Conservation (phyloP, 805 yeast genomes). For the Lipomyces sp. region DNA sequence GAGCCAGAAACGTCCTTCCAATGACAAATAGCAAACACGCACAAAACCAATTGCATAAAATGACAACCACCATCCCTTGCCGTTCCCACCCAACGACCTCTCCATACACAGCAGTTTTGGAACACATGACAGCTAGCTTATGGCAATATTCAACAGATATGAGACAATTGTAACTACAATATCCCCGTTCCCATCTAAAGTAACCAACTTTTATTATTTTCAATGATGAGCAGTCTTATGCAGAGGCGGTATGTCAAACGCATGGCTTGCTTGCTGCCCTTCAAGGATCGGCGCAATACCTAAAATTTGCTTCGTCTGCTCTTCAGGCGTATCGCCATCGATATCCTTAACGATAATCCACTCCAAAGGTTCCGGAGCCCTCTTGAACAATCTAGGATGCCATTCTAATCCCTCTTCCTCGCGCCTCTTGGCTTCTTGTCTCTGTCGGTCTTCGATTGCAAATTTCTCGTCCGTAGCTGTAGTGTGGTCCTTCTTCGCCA, state of each 20-base stretch:
- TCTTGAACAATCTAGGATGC: conserved; percentile 76
- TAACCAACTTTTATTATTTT: neutral
- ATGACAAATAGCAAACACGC: neutral
- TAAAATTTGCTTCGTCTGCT: conserved; percentile 60
- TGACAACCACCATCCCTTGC: neutral
- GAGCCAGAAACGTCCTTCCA: conserved; percentile 4
- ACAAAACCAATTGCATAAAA: neutral
- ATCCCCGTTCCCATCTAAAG: neutral
- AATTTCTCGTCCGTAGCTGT: conserved; percentile 87
- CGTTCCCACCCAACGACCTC: neutral
- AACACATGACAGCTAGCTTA: neutral
- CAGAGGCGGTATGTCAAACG: conserved; percentile 35
- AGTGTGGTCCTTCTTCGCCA: conserved; percentile 77
- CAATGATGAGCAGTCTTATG: conserved; percentile 6
- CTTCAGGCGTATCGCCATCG: conserved; percentile 57
- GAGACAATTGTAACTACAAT: neutral
- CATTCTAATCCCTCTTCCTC: conserved; percentile 78
- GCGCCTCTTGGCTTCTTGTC: conserved; percentile 73
- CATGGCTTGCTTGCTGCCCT: conserved; percentile 56
- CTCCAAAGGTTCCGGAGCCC: conserved; percentile 54
- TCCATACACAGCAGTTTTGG: neutral
- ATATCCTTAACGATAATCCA: conserved; percentile 69
- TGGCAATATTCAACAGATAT: neutral
- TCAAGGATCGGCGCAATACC: conserved; percentile 80
- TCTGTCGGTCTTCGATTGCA: conserved; percentile 84